Base-by-base conservation (phyloP, 2,329 filamentous ascomycete genomes). In the Aschersonia sp. region DNA sequence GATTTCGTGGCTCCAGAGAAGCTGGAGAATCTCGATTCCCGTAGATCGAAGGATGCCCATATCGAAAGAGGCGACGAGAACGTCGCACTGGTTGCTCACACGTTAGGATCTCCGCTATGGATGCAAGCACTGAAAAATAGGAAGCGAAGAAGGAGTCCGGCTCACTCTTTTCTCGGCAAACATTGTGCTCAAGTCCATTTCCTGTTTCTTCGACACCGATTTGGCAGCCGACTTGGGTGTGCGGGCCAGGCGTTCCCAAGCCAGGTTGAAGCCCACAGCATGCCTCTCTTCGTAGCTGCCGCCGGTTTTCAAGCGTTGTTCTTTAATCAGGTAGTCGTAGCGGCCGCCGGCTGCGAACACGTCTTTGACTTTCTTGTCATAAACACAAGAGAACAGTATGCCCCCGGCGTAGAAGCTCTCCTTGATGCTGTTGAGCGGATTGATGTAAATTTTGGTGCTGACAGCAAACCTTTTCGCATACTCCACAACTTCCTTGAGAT, bases 301-400 rank as follows among this genome's bases (percentile, higher is more conserved):
- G 41, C 78, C 72, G 42, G 80, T 76, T 53, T 80, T 83, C 5
- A 85, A 85, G 7, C 82, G 78, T 58, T 94, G 85, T 51, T 94
- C 85, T 60, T 81, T 81, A 53, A 98, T 90, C 22, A 98, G 69
- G 44, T 80, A 79, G 61, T 98, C 94, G 60, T 98, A 98, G 45
- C 92, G 79, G 2, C 92, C 92, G 46, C 94, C 92, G 33, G 89
- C 92, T 5, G 90, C 92, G 58, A 97, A 87, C 0, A 97, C 86
- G 55, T 92, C 84, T 55, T 78, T 81, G 51, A 83, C 77, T 60
- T 87, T 94, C 52, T 78, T 81, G 60, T 97, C 90, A 53, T 89
- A 87, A 2, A 96, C 68, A 57, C 88, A 96, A 51, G 94, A 86
- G 60, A 98, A 97, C 42, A 97, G 70, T 31, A 97, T 72, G 6